Evolutionary conservation across 352 stramenopile genomes (phyloP).

Genomic region (Aphanomyces cochlioides): DNA sequence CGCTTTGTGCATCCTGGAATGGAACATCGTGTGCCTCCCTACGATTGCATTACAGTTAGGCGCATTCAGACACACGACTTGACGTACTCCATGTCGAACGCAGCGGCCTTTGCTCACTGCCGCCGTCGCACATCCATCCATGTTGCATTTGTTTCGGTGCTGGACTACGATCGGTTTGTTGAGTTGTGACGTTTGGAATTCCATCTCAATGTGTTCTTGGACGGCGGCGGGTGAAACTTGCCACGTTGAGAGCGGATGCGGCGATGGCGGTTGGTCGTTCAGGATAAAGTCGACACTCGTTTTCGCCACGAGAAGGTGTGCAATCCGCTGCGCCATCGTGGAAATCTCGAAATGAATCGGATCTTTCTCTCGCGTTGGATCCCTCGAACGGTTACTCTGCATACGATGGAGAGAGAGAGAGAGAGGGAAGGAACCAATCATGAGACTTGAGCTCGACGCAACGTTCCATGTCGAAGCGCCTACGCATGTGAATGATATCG

Average conservation of each 20-base stretch:
- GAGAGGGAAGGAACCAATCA: too few relatives aligned
- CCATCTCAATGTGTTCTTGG: conserved; percentile 15
- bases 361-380: too few relatives aligned
- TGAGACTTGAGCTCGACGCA: too few relatives aligned
- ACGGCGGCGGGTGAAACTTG: background rate
- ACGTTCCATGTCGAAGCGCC: too few relatives aligned
- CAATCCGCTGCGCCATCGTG: background rate
- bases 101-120: conserved; percentile 24
- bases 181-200: conserved; percentile 1
- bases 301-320: background rate
- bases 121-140: conserved; percentile 16
- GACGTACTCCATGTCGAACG: conserved; percentile 25
- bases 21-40: conserved; percentile 27
- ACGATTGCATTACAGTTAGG: background rate
- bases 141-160: conserved; percentile 22
- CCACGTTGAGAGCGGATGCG: background rate
- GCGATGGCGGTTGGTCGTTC: background rate
- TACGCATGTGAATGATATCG: background rate
- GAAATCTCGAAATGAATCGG: background rate
- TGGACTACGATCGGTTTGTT: conserved; percentile 12
- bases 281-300: conserved; percentile 11
- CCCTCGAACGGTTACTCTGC: too few relatives aligned
- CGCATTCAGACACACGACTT: background rate
- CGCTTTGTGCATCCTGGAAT: conserved; percentile 25
- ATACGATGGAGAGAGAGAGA: too few relatives aligned